A percentile compares a stretch with the other conserved stretches of the same genome.
phyloP scores from a whole-genome alignment of 208 protist species.

The Endotrypanum monterogeii region DNA sequence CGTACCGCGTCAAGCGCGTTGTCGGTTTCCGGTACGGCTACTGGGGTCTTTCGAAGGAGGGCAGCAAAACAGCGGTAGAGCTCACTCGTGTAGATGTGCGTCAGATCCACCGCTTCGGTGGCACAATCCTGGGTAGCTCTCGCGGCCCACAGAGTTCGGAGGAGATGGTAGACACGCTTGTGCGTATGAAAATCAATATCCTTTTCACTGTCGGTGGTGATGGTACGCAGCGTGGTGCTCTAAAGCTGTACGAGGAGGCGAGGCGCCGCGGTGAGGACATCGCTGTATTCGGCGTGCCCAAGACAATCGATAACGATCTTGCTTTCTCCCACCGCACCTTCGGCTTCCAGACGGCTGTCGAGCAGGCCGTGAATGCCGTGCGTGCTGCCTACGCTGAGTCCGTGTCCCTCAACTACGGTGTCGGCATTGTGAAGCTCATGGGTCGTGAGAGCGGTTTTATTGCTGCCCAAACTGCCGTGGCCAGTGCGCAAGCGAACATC shows the following conservation, averaged over 20 bases:
- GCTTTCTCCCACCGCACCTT: constrained; percentile 94
- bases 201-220: constrained; percentile 95
- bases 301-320: constrained; percentile 97
- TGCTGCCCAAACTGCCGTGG: constrained; percentile 90
- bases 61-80: constrained; percentile 86
- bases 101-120: constrained; percentile 93
- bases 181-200: constrained; percentile 85
- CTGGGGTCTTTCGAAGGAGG: constrained; percentile 90
- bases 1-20: constrained; percentile 92
- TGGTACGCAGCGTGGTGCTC: constrained; percentile 92
- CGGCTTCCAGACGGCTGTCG: constrained; percentile 95
- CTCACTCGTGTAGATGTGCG: constrained; percentile 76
- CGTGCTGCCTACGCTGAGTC: constrained; percentile 93
- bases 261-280: constrained; percentile 82
- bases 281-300: constrained; percentile 93
- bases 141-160: constrained; percentile 86
- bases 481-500: constrained; percentile 90
- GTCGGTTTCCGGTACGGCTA: constrained; percentile 94
- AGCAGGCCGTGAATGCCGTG: constrained; percentile 86
- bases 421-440: constrained; percentile 96
- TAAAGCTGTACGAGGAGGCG: constrained; percentile 82
- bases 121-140: constrained; percentile 92
- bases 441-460: constrained; percentile 95
- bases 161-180: constrained; percentile 93
- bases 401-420: constrained; percentile 84